Conservation (phyloP, 176 grass and related monocot species). For the Typha latifolia region DNA sequence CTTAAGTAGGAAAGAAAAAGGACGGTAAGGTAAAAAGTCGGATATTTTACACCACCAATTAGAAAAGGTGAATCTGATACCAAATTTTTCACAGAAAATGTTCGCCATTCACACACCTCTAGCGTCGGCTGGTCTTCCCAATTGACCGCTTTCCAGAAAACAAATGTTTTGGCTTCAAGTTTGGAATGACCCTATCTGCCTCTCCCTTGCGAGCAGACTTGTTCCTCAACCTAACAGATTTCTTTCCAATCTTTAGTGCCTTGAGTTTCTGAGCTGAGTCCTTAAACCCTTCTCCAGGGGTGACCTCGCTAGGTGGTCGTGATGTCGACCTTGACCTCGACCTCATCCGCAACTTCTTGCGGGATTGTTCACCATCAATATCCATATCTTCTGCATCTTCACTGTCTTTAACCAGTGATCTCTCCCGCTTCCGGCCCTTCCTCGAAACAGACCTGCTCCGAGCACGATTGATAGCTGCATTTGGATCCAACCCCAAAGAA, state of each 20-base stretch:
- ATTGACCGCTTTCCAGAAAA: conserved; percentile 65
- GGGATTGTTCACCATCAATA: conserved; percentile 18
- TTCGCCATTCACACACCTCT: conserved; percentile 5
- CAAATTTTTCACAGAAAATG: too few species aligned
- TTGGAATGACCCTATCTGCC: conserved; percentile 68
- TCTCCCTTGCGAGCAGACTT: conserved; percentile 33
- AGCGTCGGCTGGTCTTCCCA: conserved; percentile 64
- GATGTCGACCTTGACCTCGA: conserved; percentile 30
- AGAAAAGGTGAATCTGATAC: too few species aligned
- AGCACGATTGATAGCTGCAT: conserved; percentile 23
- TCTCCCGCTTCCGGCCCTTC: background rate
- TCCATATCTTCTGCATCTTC: conserved; percentile 44
- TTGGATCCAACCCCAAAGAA: conserved; percentile 48
- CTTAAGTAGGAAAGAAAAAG: too few species aligned
- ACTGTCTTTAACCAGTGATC: too few species aligned
- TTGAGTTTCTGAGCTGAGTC: conserved; percentile 56
- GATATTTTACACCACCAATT: too few species aligned
- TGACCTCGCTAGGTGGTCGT: conserved; percentile 32
- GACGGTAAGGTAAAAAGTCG: too few species aligned
- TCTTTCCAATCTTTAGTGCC: conserved; percentile 47
- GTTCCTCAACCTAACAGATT: conserved; percentile 46
- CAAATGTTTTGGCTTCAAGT: conserved; percentile 80
- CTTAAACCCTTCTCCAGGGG: conserved; percentile 60
- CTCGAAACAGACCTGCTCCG: conserved; percentile 2
- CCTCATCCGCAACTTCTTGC: conserved; percentile 1